A percentile compares a stretch with the other conserved stretches of the same genome.
These are phyloP conservation scores for Parascedosporium putredinis DNA, from an alignment of 2,329 filamentous ascomycete genomes.

Conservation along the genomic window DNA sequence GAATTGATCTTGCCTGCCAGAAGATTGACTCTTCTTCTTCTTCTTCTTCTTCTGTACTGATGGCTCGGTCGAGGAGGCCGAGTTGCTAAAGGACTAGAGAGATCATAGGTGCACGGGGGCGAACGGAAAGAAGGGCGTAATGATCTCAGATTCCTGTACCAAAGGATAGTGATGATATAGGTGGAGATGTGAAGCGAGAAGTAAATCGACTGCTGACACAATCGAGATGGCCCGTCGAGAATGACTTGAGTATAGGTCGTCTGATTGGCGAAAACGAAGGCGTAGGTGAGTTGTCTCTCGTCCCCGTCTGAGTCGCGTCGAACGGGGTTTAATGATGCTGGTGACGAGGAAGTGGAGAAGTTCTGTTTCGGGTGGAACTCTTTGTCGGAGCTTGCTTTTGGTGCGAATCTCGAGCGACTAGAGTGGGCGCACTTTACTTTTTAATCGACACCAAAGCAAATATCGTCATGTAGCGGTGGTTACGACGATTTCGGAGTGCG, in stretches of 20 bases:
- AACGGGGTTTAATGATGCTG: neutral
- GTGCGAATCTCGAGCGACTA: too few species aligned
- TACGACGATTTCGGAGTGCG: too few species aligned
- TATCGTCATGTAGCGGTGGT: too few species aligned
- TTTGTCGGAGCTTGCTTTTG: neutral
- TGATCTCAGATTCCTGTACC: too few species aligned
- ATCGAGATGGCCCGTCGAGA: neutral
- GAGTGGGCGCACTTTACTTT: too few species aligned
- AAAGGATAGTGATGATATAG: neutral
- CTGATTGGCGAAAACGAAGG: neutral
- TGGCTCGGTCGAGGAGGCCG: slow-evolving; percentile 2
- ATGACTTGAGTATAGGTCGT: neutral
- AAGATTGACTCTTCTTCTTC: too few species aligned
- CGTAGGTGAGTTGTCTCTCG: neutral
- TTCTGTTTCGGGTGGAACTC: neutral
- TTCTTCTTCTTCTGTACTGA: too few species aligned
- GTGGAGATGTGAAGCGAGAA: neutral
- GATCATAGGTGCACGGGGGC: slow-evolving; percentile 4
- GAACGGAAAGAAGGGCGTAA: too few species aligned
- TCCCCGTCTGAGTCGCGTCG: neutral
- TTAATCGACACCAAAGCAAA: too few species aligned
- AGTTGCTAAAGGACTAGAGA: neutral
- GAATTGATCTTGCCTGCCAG: slow-evolving; percentile 10
- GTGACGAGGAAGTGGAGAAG: neutral
- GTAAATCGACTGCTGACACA: neutral